A percentile compares a stretch with the other conserved stretches of the same genome.
Conservation (phyloP, 2,329 filamentous ascomycete species). For the Alternaria sp. region DNA sequence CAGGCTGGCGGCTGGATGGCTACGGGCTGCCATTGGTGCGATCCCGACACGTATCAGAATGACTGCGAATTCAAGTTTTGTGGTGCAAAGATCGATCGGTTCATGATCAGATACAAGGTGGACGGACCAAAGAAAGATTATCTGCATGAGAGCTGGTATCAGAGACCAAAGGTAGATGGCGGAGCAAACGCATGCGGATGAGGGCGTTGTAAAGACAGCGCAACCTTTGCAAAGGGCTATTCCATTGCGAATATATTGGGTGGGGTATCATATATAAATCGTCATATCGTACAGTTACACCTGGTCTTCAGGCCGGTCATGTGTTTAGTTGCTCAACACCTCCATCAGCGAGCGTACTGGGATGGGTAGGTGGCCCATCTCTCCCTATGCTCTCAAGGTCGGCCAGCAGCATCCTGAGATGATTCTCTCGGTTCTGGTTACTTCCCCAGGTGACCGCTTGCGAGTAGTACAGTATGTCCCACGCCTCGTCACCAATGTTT, state of each 20-base stretch:
- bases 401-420: slow-evolving; percentile 34
- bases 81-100: slow-evolving; percentile 30
- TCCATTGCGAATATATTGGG: not conserved
- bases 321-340: slow-evolving; percentile 4
- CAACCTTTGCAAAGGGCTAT: not conserved
- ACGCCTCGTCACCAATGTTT: slow-evolving; percentile 43
- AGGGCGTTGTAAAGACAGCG: not conserved
- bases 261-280: slow-evolving; percentile 8
- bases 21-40: slow-evolving; percentile 72
- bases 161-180: slow-evolving; percentile 14
- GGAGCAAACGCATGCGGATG: not conserved
- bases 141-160: slow-evolving; percentile 49
- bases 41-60: slow-evolving; percentile 74
- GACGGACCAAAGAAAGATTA: slow-evolving; percentile 79
- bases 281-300: slow-evolving; percentile 6
- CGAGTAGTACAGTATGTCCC: slow-evolving; percentile 49
- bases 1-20: slow-evolving; percentile 64
- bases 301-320: not conserved
- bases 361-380: slow-evolving; percentile 46
- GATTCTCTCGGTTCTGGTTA: slow-evolving; percentile 42
- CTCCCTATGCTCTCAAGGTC: slow-evolving; percentile 42
- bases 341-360: slow-evolving; percentile 22
- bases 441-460: slow-evolving; percentile 46
- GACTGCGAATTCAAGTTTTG: slow-evolving; percentile 68
- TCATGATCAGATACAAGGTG: slow-evolving; percentile 66